Percentiles rank a stretch among this genome's conserved stretches.
Conservation (phyloP, 164 flowering plant genomes). For the Kingdonia uniflora region DNA sequence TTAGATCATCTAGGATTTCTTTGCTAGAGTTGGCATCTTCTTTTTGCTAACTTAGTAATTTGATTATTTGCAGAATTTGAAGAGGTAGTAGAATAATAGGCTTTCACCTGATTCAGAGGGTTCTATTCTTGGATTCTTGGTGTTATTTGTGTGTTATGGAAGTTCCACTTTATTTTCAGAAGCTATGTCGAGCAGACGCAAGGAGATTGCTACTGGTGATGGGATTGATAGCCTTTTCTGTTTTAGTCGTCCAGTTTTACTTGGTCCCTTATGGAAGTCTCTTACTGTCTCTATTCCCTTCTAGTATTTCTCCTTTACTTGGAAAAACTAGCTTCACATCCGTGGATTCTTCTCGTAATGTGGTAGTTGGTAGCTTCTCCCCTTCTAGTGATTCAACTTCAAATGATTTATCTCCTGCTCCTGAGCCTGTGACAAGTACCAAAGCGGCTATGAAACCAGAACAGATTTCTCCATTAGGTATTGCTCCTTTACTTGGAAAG, state of each 20-base stretch:
- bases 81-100: not conserved
- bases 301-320: constrained; percentile 9
- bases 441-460: not conserved
- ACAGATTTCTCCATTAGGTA: constrained; percentile 13
- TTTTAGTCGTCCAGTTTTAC: constrained; percentile 45
- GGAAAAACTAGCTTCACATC: constrained; percentile 4
- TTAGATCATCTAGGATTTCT: too few species aligned
- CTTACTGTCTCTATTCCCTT: constrained; percentile 37
- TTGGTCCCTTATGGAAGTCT: constrained; percentile 59
- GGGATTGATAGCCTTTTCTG: constrained; percentile 37
- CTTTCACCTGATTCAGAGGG: not conserved
- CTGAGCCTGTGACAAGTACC: constrained; percentile 3
- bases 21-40: not conserved
- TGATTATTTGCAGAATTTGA: constrained; percentile 8
- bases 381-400: constrained; percentile 16
- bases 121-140: constrained; percentile 2
- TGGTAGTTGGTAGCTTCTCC: constrained; percentile 15
- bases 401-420: constrained; percentile 3
- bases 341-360: constrained; percentile 4
- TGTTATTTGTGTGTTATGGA: constrained; percentile 22
- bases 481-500: too few species aligned
- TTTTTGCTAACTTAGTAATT: not conserved
- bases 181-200: constrained; percentile 25
- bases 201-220: constrained; percentile 43
- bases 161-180: constrained; percentile 16